Evolutionary conservation across 306 rosid genomes (phyloP).

Genomic region (Cucurbita ficifolia): DNA sequence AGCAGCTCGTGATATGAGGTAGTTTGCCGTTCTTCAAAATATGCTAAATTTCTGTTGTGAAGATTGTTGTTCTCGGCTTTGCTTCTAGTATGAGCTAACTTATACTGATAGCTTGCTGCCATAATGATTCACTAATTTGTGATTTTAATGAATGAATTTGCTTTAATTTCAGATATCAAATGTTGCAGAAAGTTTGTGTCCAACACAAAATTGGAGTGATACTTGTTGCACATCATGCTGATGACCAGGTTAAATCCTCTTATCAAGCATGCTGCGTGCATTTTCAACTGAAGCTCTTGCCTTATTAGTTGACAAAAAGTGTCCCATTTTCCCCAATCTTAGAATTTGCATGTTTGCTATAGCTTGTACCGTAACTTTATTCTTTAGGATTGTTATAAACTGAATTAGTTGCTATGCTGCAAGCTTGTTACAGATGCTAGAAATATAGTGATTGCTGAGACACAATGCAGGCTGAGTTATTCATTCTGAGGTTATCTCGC

Average conservation of each 20-base stretch:
- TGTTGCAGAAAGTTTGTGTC: slow-evolving; percentile 57
- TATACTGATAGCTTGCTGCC: not conserved
- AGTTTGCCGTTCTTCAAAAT: not conserved
- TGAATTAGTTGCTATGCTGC: slow-evolving; percentile 14
- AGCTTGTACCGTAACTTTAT: slow-evolving; percentile 1
- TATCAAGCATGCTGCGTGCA: slow-evolving; percentile 5
- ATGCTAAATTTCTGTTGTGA: not conserved
- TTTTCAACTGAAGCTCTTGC: not conserved
- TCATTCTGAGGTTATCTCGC: slow-evolving; percentile 84
- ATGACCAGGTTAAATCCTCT: slow-evolving; percentile 60
- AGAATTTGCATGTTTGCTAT: not conserved
- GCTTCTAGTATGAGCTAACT: not conserved
- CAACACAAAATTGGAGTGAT: slow-evolving; percentile 47
- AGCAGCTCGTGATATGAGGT: slow-evolving; percentile 95
- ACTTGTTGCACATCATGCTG: slow-evolving; percentile 86
- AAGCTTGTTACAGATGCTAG: slow-evolving; percentile 28
- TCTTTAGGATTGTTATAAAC: slow-evolving; percentile 5
- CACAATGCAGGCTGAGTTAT: slow-evolving; percentile 90
- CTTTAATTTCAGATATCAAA: slow-evolving; percentile 45
- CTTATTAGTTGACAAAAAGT: not conserved
- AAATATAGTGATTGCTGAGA: slow-evolving; percentile 37
- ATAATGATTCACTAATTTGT: not conserved
- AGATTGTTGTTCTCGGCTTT: not conserved
- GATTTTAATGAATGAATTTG: slow-evolving; percentile 1
- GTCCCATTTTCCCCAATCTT: not conserved